These are phyloP conservation scores for Elsinoe fawcettii DNA, from an alignment of 2,329 filamentous ascomycete genomes.

Conservation along the genomic window DNA sequence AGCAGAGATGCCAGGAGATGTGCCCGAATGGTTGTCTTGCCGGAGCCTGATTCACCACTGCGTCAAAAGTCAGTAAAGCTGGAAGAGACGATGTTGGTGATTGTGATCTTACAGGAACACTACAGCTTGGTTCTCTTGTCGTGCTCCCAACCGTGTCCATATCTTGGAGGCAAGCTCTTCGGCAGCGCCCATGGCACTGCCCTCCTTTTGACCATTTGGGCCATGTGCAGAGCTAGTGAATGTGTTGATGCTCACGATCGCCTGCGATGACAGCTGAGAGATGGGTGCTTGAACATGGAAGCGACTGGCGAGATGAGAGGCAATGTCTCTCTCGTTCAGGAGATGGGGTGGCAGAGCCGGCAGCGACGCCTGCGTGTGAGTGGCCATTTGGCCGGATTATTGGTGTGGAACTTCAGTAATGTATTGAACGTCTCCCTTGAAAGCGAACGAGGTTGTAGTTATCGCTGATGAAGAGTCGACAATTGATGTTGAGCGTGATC, in stretches of 20 bases:
- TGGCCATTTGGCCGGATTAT: conserved; percentile 9
- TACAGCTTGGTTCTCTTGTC: conserved; percentile 87
- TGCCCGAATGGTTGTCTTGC: conserved; percentile 89
- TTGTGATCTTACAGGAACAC: conserved; percentile 71
- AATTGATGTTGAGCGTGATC: neutral
- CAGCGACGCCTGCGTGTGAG: conserved; percentile 73
- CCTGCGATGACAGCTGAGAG: conserved; percentile 82
- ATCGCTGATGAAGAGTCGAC: neutral
- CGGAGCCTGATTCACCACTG: conserved; percentile 90
- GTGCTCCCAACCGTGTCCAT: conserved; percentile 74
- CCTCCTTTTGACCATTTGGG: conserved; percentile 82
- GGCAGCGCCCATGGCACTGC: conserved; percentile 83
- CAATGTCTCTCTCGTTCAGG: conserved; percentile 70
- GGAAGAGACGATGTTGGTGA: neutral
- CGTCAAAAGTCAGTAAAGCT: conserved; percentile 3
- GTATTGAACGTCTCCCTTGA: neutral
- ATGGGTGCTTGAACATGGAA: conserved; percentile 90
- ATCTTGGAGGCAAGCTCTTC: conserved; percentile 86
- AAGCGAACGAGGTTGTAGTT: neutral
- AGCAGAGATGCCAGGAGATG: conserved; percentile 81
- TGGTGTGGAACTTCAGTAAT: neutral
- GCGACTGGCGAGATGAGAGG: conserved; percentile 73
- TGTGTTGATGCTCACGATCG: conserved; percentile 85
- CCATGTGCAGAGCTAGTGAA: conserved; percentile 85
- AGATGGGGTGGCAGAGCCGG: conserved; percentile 79